Base-by-base conservation (phyloP, 1,284 basidiomycete genomes). In the Athelia psychrophila region DNA sequence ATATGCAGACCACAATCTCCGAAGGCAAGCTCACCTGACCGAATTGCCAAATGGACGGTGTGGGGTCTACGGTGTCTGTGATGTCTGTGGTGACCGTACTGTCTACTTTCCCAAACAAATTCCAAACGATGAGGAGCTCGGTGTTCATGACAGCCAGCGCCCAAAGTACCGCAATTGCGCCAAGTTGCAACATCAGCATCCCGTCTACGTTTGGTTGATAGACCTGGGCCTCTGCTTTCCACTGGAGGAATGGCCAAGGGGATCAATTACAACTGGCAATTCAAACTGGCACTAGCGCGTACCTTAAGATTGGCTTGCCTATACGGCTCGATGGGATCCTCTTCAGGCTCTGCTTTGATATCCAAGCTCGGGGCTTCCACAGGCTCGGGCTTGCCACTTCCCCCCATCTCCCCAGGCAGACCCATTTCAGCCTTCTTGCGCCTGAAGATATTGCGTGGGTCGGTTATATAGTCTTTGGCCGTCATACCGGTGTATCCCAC, bases 31-130 rank as follows among this genome's bases (percentile, higher is more conserved):
- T 10, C 32, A 61, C 61, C 61, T 65, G 62, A 15, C 64, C 64
- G 54, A 65, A 64, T 35, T 63, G 60, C 64, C 64, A 65, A 3
- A 16, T 32, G 13, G 56, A 50, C 22, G n/a, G n/a, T n/a, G n/a
- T n/a, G n/a, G n/a, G n/a, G n/a, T n/a, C n/a, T n/a, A n/a, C n/a
- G n/a, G n/a, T n/a, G n/a, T n/a, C n/a, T n/a, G n/a, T n/a, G n/a
- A n/a, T n/a, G n/a, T n/a, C n/a, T n/a, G n/a, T n/a, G n/a, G n/a
- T n/a, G n/a, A 52, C 56, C n/a, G 38, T 18, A n/a, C 27, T 30
- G 33, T 49, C 56, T 38, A 46, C 36, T 15, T 6, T 55, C 59
- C 58, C 60, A 55, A 70, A 67, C 51, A 58, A 52, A 44, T 62
- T 63, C 53, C 51, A 55, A 48, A 36, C 48, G 25, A 64, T 62